Evolutionary conservation across 352 stramenopile genomes (phyloP), one percentile per base, ranked within the genome.

Genomic region (Globisporangium cederbergense): DNA sequence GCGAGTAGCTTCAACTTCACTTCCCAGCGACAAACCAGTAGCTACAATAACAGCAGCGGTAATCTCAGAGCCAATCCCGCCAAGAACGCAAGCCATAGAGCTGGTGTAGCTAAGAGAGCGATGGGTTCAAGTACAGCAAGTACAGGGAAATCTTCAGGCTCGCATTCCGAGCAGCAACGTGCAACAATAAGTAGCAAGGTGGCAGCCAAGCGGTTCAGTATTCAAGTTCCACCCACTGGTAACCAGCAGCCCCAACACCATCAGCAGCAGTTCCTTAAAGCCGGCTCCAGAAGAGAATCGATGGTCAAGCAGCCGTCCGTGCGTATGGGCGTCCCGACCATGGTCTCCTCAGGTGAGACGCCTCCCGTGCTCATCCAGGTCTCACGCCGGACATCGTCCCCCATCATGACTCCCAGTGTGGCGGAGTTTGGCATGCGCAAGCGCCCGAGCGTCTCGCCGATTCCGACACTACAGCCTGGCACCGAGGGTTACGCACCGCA

Each of bases 331-430:
- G 55, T 59, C 0, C 62, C 53, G 0, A 61, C 46, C 25, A 62
- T 53, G 11, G 22, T 8, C 14, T 54, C 40, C 8, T 25, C 50
- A 20, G 50, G 60, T 4, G 42, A 56, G 5, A 50, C 25, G 18
- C 14, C 54, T 4, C 68, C 77, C 4, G 76, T 89, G 25, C 58
- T 90, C 7, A 59, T 88, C 22, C 76, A 84, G 30, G 81, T 90
- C 8, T 90, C 81, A 25, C 67, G 81, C 3, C 70, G 79, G 3
- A 89, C 79, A 5, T 90, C 81, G 3, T 83, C 81, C 5, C 76
- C 77, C 0, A 77, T 88, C 22, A 36, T 82, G 38, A 63, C 70
- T 2, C 71, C 73, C 8, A 75, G 67, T 4, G 54, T 38, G 13
- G 65, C 60, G 0, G 73, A 74, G 28, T 70, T 76, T 22, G 76